Conservation (phyloP, 768 basidiomycete species). For the Mycena indigotica region DNA sequence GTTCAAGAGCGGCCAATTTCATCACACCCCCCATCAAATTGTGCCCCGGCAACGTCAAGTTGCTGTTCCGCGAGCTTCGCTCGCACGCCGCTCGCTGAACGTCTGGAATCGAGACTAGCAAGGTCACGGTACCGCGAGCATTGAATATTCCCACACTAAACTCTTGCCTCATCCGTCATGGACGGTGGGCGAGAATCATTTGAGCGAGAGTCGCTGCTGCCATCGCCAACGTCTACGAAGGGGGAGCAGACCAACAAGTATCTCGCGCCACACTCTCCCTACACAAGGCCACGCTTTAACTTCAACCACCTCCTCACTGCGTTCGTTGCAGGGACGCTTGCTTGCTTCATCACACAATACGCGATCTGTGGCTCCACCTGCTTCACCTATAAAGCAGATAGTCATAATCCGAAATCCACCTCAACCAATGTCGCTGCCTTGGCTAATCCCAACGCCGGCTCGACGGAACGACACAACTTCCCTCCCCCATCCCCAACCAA, state of each 20-base stretch:
- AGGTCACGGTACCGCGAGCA: background rate
- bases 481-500: slow-evolving; percentile 80
- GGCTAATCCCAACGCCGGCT: slow-evolving; percentile 72
- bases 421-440: slow-evolving; percentile 34
- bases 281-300: slow-evolving; percentile 32
- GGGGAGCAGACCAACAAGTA: slow-evolving; percentile 4
- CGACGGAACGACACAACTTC: slow-evolving; percentile 66
- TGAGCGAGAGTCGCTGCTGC: background rate
- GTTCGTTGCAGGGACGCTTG: slow-evolving; percentile 55
- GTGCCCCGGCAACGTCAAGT: too few species aligned
- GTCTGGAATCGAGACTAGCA: too few species aligned
- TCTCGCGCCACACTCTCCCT: slow-evolving; percentile 19
- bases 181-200: background rate
- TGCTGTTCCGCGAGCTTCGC: too few species aligned
- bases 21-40: too few species aligned
- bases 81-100: too few species aligned
- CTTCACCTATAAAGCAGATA: slow-evolving; percentile 29
- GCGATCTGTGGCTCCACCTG: slow-evolving; percentile 46
- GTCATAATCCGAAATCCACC: background rate
- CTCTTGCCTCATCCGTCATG: background rate
- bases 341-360: slow-evolving; percentile 54
- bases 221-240: background rate
- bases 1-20: too few species aligned
- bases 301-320: slow-evolving; percentile 46
- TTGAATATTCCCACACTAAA: too few species aligned